Evolutionary conservation across 257 asterid species (phyloP).

Genomic region (Capsicum pubescens): DNA sequence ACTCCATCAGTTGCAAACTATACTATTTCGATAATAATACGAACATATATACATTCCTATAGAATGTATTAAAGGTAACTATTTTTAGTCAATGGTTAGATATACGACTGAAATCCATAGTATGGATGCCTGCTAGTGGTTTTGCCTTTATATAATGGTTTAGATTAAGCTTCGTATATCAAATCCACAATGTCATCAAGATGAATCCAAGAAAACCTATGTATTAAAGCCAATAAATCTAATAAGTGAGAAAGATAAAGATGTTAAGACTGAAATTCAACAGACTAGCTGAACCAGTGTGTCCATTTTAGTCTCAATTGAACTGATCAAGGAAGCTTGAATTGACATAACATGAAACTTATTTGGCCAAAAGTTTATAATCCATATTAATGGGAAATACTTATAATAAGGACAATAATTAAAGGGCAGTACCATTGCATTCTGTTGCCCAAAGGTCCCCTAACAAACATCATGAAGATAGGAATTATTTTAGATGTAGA

Average conservation of each 20-base stretch:
- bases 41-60: not conserved
- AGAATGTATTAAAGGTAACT: not conserved
- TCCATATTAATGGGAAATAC: too few species aligned
- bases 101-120: not conserved
- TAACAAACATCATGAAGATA: constrained; percentile 86
- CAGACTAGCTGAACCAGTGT: too few species aligned
- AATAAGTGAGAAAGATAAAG: not conserved
- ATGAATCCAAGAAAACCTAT: constrained; percentile 98
- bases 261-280: not conserved
- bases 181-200: constrained; percentile 78
- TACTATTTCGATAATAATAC: not conserved
- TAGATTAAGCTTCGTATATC: constrained; percentile 76
- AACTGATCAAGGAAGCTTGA: too few species aligned
- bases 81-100: not conserved
- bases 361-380: too few species aligned
- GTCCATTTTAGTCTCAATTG: too few species aligned
- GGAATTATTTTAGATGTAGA: constrained; percentile 93
- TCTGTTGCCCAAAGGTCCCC: constrained; percentile 98
- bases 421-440: constrained; percentile 71
- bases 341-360: too few species aligned
- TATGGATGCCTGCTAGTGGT: not conserved
- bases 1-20: not conserved
- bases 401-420: not conserved
- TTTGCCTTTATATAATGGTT: constrained; percentile 77
- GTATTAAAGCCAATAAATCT: not conserved